Percentiles rank a stretch among this genome's conserved stretches.
These are phyloP conservation scores for Chaetoscypha palmicola DNA, from an alignment of 2,329 filamentous ascomycete species.

Conservation along the genomic window DNA sequence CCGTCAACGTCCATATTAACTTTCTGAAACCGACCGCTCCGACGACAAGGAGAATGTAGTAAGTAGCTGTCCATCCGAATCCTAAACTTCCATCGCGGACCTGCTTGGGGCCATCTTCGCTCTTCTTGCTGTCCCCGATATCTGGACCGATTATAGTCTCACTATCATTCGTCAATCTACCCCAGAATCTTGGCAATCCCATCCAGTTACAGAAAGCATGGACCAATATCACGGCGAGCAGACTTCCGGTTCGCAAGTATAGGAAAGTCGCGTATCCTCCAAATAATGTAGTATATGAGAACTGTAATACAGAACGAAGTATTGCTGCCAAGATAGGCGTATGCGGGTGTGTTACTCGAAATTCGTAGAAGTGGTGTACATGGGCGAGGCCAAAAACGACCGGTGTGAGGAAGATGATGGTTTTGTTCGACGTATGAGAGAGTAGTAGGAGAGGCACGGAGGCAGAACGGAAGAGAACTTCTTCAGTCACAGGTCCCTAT, in stretches of 20 bases:
- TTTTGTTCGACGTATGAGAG: constrained; percentile 42
- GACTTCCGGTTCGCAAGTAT: constrained; percentile 75
- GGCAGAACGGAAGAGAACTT: constrained; percentile 85
- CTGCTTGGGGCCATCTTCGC: constrained; percentile 30
- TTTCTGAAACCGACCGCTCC: constrained; percentile 68
- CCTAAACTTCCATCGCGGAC: constrained; percentile 30
- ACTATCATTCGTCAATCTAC: constrained; percentile 51
- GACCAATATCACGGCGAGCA: constrained; percentile 66
- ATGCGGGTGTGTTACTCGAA: constrained; percentile 70
- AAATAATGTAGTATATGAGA: constrained; percentile 86
- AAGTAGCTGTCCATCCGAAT: constrained; percentile 63
- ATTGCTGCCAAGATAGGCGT: constrained; percentile 57
- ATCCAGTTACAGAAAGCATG: constrained; percentile 91
- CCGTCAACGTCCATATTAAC: constrained; percentile 65
- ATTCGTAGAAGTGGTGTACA: constrained; percentile 94
- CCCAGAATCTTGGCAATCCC: constrained; percentile 83
- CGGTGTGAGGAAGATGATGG: constrained; percentile 74
- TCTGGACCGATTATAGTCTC: constrained; percentile 21
- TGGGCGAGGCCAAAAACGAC: constrained; percentile 91
- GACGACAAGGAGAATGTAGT: constrained; percentile 68
- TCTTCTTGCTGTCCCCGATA: constrained; percentile 34
- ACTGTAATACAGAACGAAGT: constrained; percentile 71
- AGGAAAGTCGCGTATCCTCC: constrained; percentile 90
- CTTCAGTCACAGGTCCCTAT: constrained; percentile 82
- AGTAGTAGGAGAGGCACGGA: constrained; percentile 77